Evolutionary conservation across 148 eudicot genomes (phyloP).

Genomic region (Silene latifolia): DNA sequence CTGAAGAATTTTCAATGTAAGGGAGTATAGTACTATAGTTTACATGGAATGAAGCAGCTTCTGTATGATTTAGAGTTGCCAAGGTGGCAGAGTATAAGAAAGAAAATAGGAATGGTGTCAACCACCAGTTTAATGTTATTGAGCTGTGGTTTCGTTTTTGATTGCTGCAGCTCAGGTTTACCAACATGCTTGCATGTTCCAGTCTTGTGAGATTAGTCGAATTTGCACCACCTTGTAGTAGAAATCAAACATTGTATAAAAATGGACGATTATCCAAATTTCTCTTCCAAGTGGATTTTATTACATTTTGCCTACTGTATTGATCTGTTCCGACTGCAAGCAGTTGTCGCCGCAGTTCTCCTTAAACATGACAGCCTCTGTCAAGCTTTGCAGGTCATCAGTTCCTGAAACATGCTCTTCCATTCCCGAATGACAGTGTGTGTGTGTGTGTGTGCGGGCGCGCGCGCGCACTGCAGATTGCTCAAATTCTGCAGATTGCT

Average conservation of each 20-base stretch:
- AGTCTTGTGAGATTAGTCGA: neutral
- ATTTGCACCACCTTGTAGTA: neutral
- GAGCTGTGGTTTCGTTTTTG: neutral
- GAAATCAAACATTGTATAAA: no score
- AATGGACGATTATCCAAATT: neutral
- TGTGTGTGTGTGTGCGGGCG: no score
- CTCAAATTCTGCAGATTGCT: no score
- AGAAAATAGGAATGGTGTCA: neutral
- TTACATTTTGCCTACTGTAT: neutral
- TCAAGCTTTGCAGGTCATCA: no score
- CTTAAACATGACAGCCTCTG: no score
- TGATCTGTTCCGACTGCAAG: no score
- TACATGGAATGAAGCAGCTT: constrained; percentile 6
- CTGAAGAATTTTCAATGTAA: constrained; percentile 8
- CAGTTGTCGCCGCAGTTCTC: no score
- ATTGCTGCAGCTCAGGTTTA: neutral
- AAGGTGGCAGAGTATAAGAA: neutral
- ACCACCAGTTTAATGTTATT: neutral
- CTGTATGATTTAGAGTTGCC: constrained; percentile 13
- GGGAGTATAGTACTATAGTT: neutral
- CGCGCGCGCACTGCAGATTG: no score
- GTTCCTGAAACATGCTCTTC: neutral
- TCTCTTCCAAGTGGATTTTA: neutral
- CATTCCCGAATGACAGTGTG: neutral
- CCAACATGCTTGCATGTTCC: neutral